Evolutionary conservation across 2,329 filamentous ascomycete species (phyloP).

Genomic region (Botryotinia convoluta): DNA sequence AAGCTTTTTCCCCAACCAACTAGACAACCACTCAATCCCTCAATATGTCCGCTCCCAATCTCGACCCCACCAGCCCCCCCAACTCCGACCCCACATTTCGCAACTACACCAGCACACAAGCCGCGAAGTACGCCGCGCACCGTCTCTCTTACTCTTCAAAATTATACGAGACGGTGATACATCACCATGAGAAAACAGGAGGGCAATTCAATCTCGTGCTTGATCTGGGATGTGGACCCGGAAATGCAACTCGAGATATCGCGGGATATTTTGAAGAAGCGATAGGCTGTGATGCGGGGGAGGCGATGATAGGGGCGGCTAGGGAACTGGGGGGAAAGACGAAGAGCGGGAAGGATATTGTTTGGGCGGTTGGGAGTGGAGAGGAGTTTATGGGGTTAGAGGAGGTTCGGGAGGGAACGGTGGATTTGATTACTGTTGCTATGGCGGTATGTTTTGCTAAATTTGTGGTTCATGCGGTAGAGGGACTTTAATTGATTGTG

Average conservation of each 20-base stretch:
- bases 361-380: conserved; percentile 29
- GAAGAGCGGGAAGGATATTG: conserved; percentile 25
- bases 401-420: conserved; percentile 25
- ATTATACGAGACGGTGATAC: conserved; percentile 30
- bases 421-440: conserved; percentile 35
- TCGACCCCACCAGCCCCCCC: neutral
- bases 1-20: neutral
- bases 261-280: conserved; percentile 32
- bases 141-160: conserved; percentile 27
- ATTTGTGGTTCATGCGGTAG: conserved; percentile 25
- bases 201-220: conserved; percentile 31
- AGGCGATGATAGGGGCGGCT: conserved; percentile 35
- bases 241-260: conserved; percentile 35
- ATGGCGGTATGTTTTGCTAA: conserved; percentile 27
- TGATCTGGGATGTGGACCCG: conserved; percentile 38
- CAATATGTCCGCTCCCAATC: conserved; percentile 5
- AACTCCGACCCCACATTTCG: conserved; percentile 34
- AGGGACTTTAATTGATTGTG: conserved; percentile 30
- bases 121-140: conserved; percentile 31
- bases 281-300: conserved; percentile 35
- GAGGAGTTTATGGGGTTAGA: conserved; percentile 32
- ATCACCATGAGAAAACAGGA: conserved; percentile 29
- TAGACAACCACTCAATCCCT: neutral
- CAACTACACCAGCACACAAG: conserved; percentile 32
- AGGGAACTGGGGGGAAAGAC: conserved; percentile 30